These are phyloP conservation scores for Tilletia setariae DNA, from an alignment of 1,284 basidiomycete genomes.

Conservation along the genomic window DNA sequence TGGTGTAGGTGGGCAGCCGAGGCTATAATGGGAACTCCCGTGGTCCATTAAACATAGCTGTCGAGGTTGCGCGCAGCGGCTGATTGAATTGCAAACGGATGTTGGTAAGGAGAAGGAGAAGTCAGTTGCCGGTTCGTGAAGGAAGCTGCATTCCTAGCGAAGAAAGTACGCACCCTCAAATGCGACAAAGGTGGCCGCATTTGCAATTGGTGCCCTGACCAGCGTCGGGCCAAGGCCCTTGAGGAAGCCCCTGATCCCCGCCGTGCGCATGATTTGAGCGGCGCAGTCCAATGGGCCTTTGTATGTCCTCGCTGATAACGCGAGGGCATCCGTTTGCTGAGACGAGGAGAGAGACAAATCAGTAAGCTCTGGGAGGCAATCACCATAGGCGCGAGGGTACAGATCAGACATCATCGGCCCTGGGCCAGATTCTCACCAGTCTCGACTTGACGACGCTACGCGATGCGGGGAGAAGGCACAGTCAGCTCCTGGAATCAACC, in stretches of 20 bases:
- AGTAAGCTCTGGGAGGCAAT: too few relatives aligned
- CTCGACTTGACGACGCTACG: slow-evolving; percentile 20
- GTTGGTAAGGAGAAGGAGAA: too few relatives aligned
- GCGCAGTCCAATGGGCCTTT: slow-evolving; percentile 76
- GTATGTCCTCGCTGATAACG: slow-evolving; percentile 63
- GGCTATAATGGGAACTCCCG: too few relatives aligned
- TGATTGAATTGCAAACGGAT: background rate
- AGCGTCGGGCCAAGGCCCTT: slow-evolving; percentile 85
- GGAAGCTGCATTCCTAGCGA: background rate
- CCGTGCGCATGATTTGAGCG: slow-evolving; percentile 72
- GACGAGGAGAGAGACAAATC: slow-evolving; percentile 71
- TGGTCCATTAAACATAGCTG: background rate
- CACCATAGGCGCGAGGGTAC: slow-evolving; percentile 59
- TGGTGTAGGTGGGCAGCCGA: background rate
- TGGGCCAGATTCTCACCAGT: slow-evolving; percentile 20
- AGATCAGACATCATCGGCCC: background rate
- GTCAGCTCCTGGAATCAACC: too few relatives aligned
- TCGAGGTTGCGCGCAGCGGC: background rate
- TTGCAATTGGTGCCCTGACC: slow-evolving; percentile 64
- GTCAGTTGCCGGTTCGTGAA: too few relatives aligned
- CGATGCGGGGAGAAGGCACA: slow-evolving; percentile 19
- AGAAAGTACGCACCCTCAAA: slow-evolving; percentile 30
- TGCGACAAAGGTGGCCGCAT: slow-evolving; percentile 51
- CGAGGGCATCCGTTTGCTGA: slow-evolving; percentile 84
- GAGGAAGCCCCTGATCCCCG: slow-evolving; percentile 80